These are phyloP conservation scores for Viola odorata DNA, from an alignment of 345 rosid species.

Conservation along the genomic window DNA sequence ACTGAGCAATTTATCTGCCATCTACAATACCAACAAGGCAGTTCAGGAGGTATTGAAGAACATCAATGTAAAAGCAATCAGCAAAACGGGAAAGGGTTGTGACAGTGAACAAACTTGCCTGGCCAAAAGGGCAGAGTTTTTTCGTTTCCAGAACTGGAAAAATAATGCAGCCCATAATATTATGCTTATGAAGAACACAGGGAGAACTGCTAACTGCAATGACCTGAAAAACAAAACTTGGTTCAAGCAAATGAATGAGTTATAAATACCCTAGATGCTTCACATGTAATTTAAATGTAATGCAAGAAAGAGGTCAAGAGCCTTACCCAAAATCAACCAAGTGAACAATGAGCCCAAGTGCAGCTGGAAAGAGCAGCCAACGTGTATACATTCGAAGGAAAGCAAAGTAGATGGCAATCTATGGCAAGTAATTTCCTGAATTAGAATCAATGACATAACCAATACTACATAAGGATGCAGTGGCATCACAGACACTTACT, in stretches of 20 bases:
- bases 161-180: slow-evolving; percentile 81
- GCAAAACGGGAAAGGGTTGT: not conserved
- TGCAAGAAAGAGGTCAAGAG: not conserved
- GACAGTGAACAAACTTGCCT: slow-evolving; percentile 35
- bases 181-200: slow-evolving; percentile 58
- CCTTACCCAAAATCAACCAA: slow-evolving; percentile 72
- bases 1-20: slow-evolving; percentile 74
- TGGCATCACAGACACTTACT: slow-evolving; percentile 33
- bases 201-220: slow-evolving; percentile 68
- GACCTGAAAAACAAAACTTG: slow-evolving; percentile 39
- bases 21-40: slow-evolving; percentile 30
- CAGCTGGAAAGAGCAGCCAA: slow-evolving; percentile 84
- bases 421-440: slow-evolving; percentile 16
- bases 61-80: not conserved
- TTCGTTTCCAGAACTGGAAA: slow-evolving; percentile 97
- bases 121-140: slow-evolving; percentile 68
- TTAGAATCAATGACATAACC: slow-evolving; percentile 10
- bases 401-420: slow-evolving; percentile 85
- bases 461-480: not conserved
- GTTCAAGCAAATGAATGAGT: not conserved
- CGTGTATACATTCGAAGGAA: slow-evolving; percentile 86
- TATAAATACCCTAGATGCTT: too few relatives aligned
- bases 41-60: not conserved
- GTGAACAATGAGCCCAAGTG: slow-evolving; percentile 51
- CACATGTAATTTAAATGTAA: too few relatives aligned